phyloP scores from a whole-genome alignment of 2,329 filamentous ascomycete genomes.

The Colletotrichum sp. region DNA sequence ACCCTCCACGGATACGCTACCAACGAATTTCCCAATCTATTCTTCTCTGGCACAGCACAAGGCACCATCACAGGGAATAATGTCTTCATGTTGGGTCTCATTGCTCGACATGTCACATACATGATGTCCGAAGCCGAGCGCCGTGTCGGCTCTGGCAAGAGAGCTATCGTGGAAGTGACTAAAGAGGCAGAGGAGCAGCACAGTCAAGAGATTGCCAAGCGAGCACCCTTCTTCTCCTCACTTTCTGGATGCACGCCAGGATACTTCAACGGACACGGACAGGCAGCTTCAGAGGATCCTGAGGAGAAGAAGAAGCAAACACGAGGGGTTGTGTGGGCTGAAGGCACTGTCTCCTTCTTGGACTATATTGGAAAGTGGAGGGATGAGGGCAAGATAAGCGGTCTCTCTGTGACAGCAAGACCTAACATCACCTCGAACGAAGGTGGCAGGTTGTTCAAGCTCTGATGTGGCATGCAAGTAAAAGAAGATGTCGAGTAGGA shows the following conservation, averaged over 20 bases:
- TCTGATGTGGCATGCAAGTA: background rate
- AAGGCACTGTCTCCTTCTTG: background rate
- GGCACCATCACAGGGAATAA: background rate
- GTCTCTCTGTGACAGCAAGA: background rate
- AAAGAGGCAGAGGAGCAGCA: constrained; percentile 28
- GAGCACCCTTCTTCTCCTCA: constrained; percentile 1
- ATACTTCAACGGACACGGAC: background rate
- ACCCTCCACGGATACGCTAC: constrained; percentile 23
- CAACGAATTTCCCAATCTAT: constrained; percentile 25
- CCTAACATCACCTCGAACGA: background rate
- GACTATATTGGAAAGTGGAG: background rate
- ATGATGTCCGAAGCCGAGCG: constrained; percentile 32
- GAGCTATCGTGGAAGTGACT: constrained; percentile 32
- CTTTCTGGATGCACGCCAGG: constrained; percentile 7
- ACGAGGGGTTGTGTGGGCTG: background rate
- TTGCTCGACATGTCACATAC: constrained; percentile 47
- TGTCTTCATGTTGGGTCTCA: constrained; percentile 26
- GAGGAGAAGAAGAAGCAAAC: background rate
- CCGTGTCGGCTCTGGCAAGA: constrained; percentile 34
- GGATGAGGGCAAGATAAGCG: background rate
- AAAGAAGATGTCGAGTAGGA: no score
- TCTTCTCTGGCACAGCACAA: constrained; percentile 14
- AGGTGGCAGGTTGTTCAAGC: background rate
- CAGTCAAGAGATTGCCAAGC: constrained; percentile 34
- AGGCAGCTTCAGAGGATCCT: background rate